Conservation (phyloP, 805 yeast genomes). For the Wickerhamomyces hampshirensis region DNA sequence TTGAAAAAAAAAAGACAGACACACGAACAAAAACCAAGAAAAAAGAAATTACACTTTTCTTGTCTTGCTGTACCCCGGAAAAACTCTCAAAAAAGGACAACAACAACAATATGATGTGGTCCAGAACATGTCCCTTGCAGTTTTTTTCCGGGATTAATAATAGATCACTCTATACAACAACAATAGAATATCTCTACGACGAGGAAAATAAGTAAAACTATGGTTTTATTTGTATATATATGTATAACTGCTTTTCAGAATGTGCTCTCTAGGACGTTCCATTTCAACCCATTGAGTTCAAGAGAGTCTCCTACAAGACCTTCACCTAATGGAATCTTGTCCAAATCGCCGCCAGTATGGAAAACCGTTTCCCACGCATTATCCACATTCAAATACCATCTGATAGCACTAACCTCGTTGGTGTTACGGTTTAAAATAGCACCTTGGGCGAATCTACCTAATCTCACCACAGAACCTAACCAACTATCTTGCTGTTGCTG, state of each 20-base stretch:
- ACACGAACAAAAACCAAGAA: too few species aligned
- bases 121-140: too few species aligned
- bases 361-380: constrained; percentile 15
- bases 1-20: too few species aligned
- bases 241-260: constrained; percentile 1
- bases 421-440: constrained; percentile 27
- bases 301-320: constrained; percentile 9
- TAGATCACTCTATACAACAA: too few species aligned
- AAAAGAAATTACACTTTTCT: too few species aligned
- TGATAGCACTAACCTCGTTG: constrained; percentile 17
- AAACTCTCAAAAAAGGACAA: too few species aligned
- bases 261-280: constrained; percentile 17
- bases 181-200: too few species aligned
- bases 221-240: not conserved
- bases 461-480: constrained; percentile 41
- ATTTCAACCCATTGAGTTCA: constrained; percentile 9
- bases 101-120: too few species aligned
- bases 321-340: constrained; percentile 14
- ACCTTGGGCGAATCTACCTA: constrained; percentile 53
- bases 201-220: too few species aligned
- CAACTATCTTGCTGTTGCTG: constrained; percentile 15
- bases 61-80: too few species aligned
- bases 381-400: constrained; percentile 11
- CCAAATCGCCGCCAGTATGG: constrained; percentile 12
- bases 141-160: too few species aligned